Conservation (phyloP, 2,329 filamentous ascomycete species). For the Fusarium tupiense region DNA sequence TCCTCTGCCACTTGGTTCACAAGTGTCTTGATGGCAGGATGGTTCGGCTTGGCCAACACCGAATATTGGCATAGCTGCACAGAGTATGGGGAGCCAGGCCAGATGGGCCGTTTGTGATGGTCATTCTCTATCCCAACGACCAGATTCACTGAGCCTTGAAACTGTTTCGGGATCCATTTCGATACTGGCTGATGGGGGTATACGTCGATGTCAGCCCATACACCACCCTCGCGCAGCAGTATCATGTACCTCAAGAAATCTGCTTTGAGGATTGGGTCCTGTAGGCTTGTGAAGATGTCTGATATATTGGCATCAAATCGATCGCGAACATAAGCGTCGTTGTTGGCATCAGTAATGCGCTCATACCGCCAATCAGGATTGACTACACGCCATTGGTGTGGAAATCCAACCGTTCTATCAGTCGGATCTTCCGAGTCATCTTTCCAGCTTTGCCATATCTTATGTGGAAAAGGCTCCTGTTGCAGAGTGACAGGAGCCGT, state of each 20-base stretch:
- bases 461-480: constrained; percentile 27
- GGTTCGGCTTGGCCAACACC: constrained; percentile 76
- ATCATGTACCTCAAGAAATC: constrained; percentile 71
- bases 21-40: constrained; percentile 72
- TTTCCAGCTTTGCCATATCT: constrained; percentile 49
- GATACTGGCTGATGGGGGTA: constrained; percentile 70
- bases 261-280: constrained; percentile 63
- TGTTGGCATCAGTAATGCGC: constrained; percentile 43
- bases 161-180: constrained; percentile 68
- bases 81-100: constrained; percentile 71
- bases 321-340: constrained; percentile 61
- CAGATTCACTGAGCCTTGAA: constrained; percentile 67
- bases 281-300: constrained; percentile 58
- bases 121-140: constrained; percentile 79
- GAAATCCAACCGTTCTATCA: constrained; percentile 42
- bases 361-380: constrained; percentile 45
- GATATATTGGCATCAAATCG: constrained; percentile 70
- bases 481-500: neutral
- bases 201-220: constrained; percentile 77
- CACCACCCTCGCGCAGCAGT: constrained; percentile 74
- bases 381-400: constrained; percentile 36
- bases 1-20: constrained; percentile 69
- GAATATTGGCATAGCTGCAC: constrained; percentile 82
- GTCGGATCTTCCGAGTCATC: constrained; percentile 44
- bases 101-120: constrained; percentile 46